Evolutionary conservation across 176 grass and related monocot species (phyloP).

Genomic region (Eragrostis curvula): DNA sequence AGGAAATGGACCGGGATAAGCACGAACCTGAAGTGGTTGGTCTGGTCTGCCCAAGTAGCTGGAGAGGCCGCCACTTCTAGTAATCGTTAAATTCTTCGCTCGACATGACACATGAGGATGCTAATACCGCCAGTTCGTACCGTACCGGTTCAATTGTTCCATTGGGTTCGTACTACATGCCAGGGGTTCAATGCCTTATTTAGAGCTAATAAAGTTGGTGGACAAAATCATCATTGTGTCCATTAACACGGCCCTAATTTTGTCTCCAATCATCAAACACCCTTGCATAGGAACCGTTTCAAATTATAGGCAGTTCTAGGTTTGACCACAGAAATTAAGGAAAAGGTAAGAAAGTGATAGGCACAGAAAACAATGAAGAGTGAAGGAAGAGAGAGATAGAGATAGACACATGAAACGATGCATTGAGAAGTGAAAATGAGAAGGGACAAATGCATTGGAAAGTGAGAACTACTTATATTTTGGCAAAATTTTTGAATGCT

Average conservation of each 20-base stretch:
- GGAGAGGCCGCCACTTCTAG: neutral
- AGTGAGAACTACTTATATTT: too few species aligned
- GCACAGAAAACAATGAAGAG: too few species aligned
- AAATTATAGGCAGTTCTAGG: too few species aligned
- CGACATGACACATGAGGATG: slow-evolving; percentile 27
- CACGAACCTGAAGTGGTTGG: slow-evolving; percentile 8
- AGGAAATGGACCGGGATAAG: neutral
- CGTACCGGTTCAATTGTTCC: neutral
- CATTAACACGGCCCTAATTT: neutral
- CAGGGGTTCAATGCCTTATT: neutral
- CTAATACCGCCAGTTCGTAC: neutral
- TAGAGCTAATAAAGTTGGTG: neutral
- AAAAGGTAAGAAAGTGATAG: too few species aligned
- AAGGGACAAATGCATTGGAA: too few species aligned
- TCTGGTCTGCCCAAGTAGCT: slow-evolving; percentile 5
- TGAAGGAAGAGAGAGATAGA: too few species aligned
- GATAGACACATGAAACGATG: too few species aligned
- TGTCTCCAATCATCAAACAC: neutral
- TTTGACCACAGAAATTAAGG: too few species aligned
- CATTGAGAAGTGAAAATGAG: too few species aligned
- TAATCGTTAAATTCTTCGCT: neutral
- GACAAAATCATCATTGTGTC: neutral
- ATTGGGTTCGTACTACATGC: neutral
- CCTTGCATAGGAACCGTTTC: too few species aligned
- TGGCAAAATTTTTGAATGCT: too few species aligned